Conservation (phyloP, 768 basidiomycete species). For the Mycena capillaripes region DNA sequence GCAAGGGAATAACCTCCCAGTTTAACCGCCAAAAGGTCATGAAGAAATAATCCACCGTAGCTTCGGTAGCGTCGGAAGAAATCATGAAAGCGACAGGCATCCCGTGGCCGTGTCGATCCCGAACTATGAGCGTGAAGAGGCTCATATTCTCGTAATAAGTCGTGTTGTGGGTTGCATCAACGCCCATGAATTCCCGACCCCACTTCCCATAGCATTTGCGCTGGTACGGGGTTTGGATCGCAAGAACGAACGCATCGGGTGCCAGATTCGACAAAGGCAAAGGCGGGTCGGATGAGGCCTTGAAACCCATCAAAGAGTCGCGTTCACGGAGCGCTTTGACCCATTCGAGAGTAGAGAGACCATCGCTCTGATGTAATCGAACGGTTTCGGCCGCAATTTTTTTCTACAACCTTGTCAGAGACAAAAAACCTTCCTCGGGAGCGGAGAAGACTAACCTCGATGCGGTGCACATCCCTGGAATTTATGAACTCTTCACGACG, state of each 20-base stretch:
- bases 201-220: not conserved
- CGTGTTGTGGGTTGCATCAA: slow-evolving; percentile 12
- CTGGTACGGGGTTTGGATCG: slow-evolving; percentile 8
- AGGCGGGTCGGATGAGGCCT: slow-evolving; percentile 2
- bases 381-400: slow-evolving; percentile 7
- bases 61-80: slow-evolving; percentile 10
- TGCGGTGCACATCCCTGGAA: not conserved
- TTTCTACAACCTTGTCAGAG: not conserved
- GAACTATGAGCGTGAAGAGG: slow-evolving; percentile 16
- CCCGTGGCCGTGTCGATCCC: slow-evolving; percentile 6
- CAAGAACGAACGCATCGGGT: not conserved
- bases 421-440: too few species aligned
- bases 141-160: slow-evolving; percentile 17
- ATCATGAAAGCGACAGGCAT: slow-evolving; percentile 26
- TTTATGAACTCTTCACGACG: slow-evolving; percentile 13
- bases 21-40: not conserved
- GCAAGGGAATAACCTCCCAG: slow-evolving; percentile 8
- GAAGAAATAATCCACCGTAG: slow-evolving; percentile 21
- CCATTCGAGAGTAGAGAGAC: slow-evolving; percentile 9
- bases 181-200: slow-evolving; percentile 7
- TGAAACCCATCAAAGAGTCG: slow-evolving; percentile 3
- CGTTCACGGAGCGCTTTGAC: not conserved
- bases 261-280: not conserved
- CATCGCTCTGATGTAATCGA: not conserved
- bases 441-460: not conserved